These are phyloP conservation scores for Penicillium hesseltinei DNA, from an alignment of 2,329 filamentous ascomycete genomes.

Conservation along the genomic window DNA sequence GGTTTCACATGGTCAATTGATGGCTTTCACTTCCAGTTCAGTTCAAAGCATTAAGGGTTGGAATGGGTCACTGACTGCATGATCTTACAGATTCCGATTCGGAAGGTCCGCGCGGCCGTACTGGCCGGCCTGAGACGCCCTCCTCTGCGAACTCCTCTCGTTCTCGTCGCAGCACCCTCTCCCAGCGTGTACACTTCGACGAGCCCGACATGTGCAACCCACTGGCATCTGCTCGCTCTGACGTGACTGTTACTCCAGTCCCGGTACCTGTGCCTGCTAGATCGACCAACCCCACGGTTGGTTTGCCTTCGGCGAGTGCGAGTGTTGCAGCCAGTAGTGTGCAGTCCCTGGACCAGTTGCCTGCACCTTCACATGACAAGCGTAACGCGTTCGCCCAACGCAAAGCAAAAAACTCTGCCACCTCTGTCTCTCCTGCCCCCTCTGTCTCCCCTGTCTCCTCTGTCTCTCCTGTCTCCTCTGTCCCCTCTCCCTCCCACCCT, in stretches of 20 bases:
- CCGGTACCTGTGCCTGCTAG: background rate
- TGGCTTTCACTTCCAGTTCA: background rate
- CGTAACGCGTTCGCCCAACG: background rate
- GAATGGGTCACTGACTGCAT: background rate
- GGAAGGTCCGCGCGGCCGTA: background rate
- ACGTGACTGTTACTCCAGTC: background rate
- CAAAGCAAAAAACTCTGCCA: background rate
- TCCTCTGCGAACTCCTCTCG: background rate
- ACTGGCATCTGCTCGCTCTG: background rate
- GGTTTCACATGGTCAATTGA: background rate
- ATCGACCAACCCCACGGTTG: background rate
- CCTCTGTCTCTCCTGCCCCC: no score
- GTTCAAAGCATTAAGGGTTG: background rate
- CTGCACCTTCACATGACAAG: background rate
- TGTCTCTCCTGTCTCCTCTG: background rate
- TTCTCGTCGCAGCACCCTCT: background rate
- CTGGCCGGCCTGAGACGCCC: background rate
- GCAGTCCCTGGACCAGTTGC: background rate
- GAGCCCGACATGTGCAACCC: slow-evolving; percentile 1
- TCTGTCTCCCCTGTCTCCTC: background rate
- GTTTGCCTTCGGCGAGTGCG: background rate
- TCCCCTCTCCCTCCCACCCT: background rate
- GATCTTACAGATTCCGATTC: background rate
- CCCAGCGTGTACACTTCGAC: background rate
- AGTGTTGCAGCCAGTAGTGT: background rate